Percentiles rank a stretch among this genome's conserved stretches.
These are phyloP conservation scores for Helicocarpus griseus DNA, from an alignment of 2,329 filamentous ascomycete species.

Conservation along the genomic window DNA sequence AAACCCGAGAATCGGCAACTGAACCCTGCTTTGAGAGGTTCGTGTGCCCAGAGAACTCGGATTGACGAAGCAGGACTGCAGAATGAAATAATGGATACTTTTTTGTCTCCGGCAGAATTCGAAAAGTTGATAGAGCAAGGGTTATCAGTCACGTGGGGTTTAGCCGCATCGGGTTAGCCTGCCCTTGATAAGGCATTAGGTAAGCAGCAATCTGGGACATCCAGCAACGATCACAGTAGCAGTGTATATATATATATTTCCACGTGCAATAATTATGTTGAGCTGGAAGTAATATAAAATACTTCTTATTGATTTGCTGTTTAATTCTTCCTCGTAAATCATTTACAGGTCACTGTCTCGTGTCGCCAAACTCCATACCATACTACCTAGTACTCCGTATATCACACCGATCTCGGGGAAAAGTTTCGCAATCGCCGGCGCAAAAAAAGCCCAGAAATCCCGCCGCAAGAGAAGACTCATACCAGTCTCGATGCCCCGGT, in stretches of 20 bases:
- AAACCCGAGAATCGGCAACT: not conserved
- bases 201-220: not conserved
- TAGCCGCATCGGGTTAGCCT: not conserved
- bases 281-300: too few relatives aligned
- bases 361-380: too few relatives aligned
- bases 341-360: too few relatives aligned
- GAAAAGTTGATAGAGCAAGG: too few relatives aligned
- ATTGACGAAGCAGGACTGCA: not conserved
- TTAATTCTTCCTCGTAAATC: too few relatives aligned
- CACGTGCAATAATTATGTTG: too few relatives aligned
- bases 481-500: not conserved
- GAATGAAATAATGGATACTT: too few relatives aligned
- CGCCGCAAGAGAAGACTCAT: not conserved
- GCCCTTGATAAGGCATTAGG: not conserved
- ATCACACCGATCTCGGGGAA: slow-evolving; percentile 1
- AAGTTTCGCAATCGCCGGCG: slow-evolving; percentile 1
- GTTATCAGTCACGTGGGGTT: not conserved
- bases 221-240: not conserved
- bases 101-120: too few relatives aligned
- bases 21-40: not conserved
- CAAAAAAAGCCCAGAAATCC: not conserved
- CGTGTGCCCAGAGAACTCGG: not conserved
- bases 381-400: too few relatives aligned
- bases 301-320: too few relatives aligned
- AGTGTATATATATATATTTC: too few relatives aligned